These are phyloP conservation scores for Cladophialophora exuberans DNA, from an alignment of 2,329 filamentous ascomycete genomes.

Conservation along the genomic window DNA sequence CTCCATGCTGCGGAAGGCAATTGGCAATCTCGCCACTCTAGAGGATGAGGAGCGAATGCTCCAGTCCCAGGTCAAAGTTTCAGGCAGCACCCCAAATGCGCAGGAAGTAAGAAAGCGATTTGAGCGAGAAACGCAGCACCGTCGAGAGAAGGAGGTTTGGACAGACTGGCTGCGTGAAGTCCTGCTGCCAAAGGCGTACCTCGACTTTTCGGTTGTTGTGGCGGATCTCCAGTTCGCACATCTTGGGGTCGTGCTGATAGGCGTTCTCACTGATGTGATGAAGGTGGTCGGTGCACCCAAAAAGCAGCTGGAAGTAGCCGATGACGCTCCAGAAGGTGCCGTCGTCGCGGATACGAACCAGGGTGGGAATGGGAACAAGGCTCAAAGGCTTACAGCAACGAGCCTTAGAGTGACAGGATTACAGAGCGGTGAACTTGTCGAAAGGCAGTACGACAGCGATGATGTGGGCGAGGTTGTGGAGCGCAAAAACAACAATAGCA, in stretches of 20 bases:
- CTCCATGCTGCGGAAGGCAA: conserved; percentile 69
- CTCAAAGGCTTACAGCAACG: conserved; percentile 12
- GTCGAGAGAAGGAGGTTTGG: conserved; percentile 37
- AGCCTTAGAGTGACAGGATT: conserved; percentile 19
- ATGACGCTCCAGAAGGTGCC: neutral
- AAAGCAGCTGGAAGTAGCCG: conserved; percentile 18
- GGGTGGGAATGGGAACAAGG: conserved; percentile 23
- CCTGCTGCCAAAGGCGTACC: conserved; percentile 48
- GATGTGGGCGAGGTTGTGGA: conserved; percentile 28
- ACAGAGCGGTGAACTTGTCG: conserved; percentile 26
- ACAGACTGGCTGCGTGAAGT: conserved; percentile 45
- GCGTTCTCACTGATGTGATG: conserved; percentile 63
- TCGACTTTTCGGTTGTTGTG: conserved; percentile 67
- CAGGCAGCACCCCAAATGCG: neutral
- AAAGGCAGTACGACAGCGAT: conserved; percentile 26
- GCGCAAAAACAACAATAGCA: neutral
- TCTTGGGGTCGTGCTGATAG: conserved; percentile 70
- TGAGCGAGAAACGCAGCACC: conserved; percentile 43
- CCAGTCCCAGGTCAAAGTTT: neutral
- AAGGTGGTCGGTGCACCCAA: conserved; percentile 43
- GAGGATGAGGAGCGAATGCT: conserved; percentile 24
- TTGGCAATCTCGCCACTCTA: conserved; percentile 57
- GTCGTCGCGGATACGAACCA: neutral
- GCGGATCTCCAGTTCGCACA: conserved; percentile 74
- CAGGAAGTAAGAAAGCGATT: conserved; percentile 44